phyloP scores from a whole-genome alignment of 1,139 yeast species.

The Saccharomycopsis hybrid region DNA sequence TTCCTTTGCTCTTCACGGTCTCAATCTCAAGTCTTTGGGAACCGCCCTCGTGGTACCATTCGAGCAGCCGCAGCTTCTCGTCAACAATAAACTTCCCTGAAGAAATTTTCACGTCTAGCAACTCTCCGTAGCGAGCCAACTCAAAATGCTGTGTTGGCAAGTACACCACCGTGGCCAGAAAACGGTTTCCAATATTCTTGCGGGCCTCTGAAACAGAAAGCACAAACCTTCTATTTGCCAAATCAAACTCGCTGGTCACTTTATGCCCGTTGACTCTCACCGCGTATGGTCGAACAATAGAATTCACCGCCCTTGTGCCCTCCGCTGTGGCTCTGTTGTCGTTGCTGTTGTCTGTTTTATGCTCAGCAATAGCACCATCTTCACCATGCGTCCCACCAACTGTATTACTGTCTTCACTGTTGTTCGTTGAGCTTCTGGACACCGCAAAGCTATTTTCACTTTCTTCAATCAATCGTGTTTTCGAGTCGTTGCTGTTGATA shows the following conservation, averaged over 20 bases:
- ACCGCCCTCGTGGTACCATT: constrained; percentile 60
- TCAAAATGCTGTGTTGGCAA: constrained; percentile 65
- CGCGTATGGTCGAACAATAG: constrained; percentile 70
- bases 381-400: not conserved
- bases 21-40: constrained; percentile 26
- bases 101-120: constrained; percentile 39
- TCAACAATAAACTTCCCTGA: constrained; percentile 53
- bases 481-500: not conserved
- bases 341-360: not conserved
- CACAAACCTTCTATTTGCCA: constrained; percentile 39
- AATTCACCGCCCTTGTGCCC: constrained; percentile 65
- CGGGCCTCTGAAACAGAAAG: constrained; percentile 37
- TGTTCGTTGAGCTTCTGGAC: no score
- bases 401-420: not conserved
- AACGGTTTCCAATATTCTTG: constrained; percentile 19
- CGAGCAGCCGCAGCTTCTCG: constrained; percentile 46
- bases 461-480: not conserved
- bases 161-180: constrained; percentile 47
- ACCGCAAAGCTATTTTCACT: not conserved
- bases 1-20: not conserved
- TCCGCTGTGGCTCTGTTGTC: constrained; percentile 31
- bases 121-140: constrained; percentile 30
- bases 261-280: constrained; percentile 50
- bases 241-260: constrained; percentile 47
- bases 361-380: constrained; percentile 1